Evolutionary conservation across 768 basidiomycete genomes (phyloP), one percentile per base, ranked within the genome.

Genomic region (Hygrocybe coccinea): DNA sequence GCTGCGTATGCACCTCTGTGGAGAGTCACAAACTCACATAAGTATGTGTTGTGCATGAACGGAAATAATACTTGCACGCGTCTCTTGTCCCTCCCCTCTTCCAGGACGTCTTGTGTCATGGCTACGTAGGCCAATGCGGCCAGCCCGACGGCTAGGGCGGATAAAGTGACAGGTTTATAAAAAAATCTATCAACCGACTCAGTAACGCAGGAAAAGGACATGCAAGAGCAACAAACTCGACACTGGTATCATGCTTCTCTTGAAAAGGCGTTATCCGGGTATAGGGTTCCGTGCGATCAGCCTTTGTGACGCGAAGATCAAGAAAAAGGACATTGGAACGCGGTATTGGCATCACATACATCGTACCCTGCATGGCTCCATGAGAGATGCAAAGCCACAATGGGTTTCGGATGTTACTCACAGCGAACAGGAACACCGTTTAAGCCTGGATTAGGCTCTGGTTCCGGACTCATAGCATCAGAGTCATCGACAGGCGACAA

Each of bases 241-340:
- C 79, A 60, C 83, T 88, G 21, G 90, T 89, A 65, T 92, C 90
- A 66, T 84, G 79, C 64, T 77, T 83, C 73, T 91, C 88, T 68
- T 91, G 89, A 67, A 92, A 92, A 24, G 90, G 90, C 45, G 78
- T 76, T 61, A 90, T 92, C 56, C 84, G 80, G 17, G 90, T 92
- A 65, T 92, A 92, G 9, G 90, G 63, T 68, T 92, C 90, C 46
- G 86, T 84, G 60, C 89, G 84, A 71, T 92, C 82, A 56, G 91
- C 91, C 89, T 92, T 67, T 35, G 34, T 48, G 54, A 55, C 56
- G 45, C 53, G 50, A 61, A 50, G 65, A 57, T 60, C 59, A 59
- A 59, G 41, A 62, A 50, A 62, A 35, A 48, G 54, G 49, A 52
- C 22, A 59, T 57, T 67, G 55, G 59, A 58, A 59, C 52, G 54